Percentiles rank a stretch among this genome's conserved stretches.
phyloP scores from a whole-genome alignment of 768 basidiomycete genomes.

The Rhizopogon roseolus region DNA sequence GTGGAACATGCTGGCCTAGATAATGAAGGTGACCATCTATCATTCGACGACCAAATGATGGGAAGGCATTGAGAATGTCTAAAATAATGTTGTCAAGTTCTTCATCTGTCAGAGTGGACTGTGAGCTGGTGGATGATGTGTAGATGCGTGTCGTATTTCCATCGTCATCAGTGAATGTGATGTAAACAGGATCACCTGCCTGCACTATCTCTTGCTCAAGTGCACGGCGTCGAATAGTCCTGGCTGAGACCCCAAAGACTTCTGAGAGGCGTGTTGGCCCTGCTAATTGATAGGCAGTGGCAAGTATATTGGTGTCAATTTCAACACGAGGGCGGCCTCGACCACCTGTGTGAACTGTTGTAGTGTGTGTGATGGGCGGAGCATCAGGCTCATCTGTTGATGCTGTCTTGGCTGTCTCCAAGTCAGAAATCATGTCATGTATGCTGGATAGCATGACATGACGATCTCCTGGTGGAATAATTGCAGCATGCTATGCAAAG shows the following conservation, averaged over 20 bases:
- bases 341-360: neutral
- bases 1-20: neutral
- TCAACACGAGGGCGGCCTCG: slow-evolving; percentile 1
- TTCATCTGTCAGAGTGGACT: neutral
- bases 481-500: neutral
- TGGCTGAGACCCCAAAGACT: neutral
- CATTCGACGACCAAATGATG: neutral
- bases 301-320: slow-evolving; percentile 1
- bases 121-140: neutral
- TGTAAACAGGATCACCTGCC: neutral
- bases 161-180: neutral
- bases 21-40: slow-evolving; percentile 1
- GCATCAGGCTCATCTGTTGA: neutral
- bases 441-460: neutral
- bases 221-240: neutral
- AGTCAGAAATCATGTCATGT: neutral
- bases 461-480: neutral
- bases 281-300: neutral
- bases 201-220: neutral
- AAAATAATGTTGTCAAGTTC: neutral
- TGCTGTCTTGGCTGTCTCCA: neutral
- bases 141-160: neutral
- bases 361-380: neutral
- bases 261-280: neutral
- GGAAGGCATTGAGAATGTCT: neutral